phyloP scores from a whole-genome alignment of 148 eudicot species.

The Persicaria maculosa region DNA sequence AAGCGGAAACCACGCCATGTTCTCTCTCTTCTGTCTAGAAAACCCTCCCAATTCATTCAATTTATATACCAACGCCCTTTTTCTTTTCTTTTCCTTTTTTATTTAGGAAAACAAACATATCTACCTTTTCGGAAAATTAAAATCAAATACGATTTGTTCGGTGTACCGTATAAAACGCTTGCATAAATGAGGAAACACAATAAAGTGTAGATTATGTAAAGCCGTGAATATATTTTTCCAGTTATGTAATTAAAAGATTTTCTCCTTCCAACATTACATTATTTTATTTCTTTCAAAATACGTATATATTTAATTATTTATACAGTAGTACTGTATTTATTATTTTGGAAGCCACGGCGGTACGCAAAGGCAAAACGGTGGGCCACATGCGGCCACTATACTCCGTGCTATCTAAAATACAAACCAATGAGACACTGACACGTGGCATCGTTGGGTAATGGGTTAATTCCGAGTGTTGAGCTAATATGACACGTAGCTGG shows the following conservation, averaged over 20 bases:
- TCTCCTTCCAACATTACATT: neutral
- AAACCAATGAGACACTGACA: neutral
- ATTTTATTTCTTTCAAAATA: neutral
- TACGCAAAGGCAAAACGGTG: neutral
- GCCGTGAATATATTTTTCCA: neutral
- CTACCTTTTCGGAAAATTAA: neutral
- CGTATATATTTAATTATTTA: neutral
- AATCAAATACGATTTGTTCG: neutral
- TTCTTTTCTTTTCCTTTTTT: neutral
- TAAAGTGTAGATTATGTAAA: neutral
- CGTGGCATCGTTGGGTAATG: neutral
- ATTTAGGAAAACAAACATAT: neutral
- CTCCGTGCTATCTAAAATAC: neutral
- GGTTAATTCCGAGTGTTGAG: neutral
- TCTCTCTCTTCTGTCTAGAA: neutral
- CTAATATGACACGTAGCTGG: neutral
- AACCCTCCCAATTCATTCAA: neutral
- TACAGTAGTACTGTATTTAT: no score
- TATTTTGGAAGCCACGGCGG: neutral
- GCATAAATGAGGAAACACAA: neutral
- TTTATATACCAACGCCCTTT: slow-evolving; percentile 5
- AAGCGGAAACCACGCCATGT: neutral
- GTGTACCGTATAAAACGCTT: neutral
- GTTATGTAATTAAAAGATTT: neutral
- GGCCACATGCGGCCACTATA: neutral